A percentile compares a stretch with the other conserved stretches of the same genome.
These are phyloP conservation scores for Ustilago cynodontis DNA, from an alignment of 1,284 basidiomycete genomes.

Conservation along the genomic window DNA sequence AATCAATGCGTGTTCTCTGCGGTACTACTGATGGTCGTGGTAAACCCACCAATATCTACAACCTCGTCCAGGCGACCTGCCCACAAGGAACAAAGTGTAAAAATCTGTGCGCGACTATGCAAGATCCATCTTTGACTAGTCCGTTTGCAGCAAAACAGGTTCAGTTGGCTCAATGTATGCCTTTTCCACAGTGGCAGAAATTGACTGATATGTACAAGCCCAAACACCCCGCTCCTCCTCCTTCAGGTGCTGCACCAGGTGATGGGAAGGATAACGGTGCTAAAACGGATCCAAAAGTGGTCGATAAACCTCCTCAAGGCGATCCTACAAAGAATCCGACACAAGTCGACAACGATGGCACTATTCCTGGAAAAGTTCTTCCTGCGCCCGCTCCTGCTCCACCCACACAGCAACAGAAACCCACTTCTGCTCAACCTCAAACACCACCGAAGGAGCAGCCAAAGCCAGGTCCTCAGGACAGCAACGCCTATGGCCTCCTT, in stretches of 20 bases:
- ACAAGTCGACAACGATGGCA: slow-evolving; percentile 14
- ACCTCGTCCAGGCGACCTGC: slow-evolving; percentile 28
- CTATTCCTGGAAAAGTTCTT: slow-evolving; percentile 11
- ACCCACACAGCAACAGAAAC: too few relatives aligned
- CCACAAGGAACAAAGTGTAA: slow-evolving; percentile 30
- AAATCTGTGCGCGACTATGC: slow-evolving; percentile 38
- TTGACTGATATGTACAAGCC: slow-evolving; percentile 34
- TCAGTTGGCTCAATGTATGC: slow-evolving; percentile 33
- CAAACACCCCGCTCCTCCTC: not conserved
- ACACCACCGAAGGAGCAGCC: not conserved
- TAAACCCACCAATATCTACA: slow-evolving; percentile 9
- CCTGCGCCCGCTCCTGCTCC: too few relatives aligned
- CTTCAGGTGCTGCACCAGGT: not conserved
- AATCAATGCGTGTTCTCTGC: slow-evolving; percentile 29
- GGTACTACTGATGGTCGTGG: slow-evolving; percentile 20
- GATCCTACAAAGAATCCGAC: slow-evolving; percentile 14
- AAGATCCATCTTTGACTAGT: slow-evolving; percentile 17
- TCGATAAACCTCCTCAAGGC: slow-evolving; percentile 2
- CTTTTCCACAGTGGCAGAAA: slow-evolving; percentile 3
- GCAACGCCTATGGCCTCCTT: not conserved
- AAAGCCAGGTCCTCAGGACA: not conserved
- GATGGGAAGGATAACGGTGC: not conserved
- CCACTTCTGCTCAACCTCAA: not conserved
- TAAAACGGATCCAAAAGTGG: slow-evolving; percentile 21
- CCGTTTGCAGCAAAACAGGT: slow-evolving; percentile 31